Conservation (phyloP, 2,329 filamentous ascomycete genomes). For the Alternaria ventricosa region DNA sequence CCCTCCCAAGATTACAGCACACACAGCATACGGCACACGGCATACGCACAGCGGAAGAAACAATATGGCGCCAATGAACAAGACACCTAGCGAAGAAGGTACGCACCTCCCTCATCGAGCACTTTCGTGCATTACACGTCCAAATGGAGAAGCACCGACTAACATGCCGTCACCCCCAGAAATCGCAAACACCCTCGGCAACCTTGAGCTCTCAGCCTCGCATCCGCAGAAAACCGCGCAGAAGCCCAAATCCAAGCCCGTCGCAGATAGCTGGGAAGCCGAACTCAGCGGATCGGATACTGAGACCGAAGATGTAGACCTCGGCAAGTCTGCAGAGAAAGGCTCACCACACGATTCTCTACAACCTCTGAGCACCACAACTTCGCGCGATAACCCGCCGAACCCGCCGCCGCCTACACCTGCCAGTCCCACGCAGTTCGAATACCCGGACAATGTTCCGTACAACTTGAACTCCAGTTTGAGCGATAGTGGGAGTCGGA, state of each 20-base stretch:
- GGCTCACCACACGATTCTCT: constrained; percentile 16
- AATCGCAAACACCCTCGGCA: constrained; percentile 45
- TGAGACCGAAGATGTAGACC: constrained; percentile 31
- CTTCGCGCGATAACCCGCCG: constrained; percentile 19
- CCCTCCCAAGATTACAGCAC: background rate
- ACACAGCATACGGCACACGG: background rate
- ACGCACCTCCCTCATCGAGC: background rate
- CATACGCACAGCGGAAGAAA: background rate
- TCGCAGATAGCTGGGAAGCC: constrained; percentile 81
- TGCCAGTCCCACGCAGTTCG: constrained; percentile 43
- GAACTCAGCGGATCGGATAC: constrained; percentile 59
- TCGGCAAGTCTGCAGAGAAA: background rate
- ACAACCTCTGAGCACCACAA: constrained; percentile 25
- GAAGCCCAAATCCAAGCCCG: constrained; percentile 47
- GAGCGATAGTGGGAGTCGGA: constrained; percentile 10
- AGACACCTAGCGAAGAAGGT: constrained; percentile 19
- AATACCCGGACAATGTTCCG: constrained; percentile 36
- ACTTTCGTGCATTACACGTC: background rate
- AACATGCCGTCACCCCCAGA: constrained; percentile 28
- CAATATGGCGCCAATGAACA: constrained; percentile 15
- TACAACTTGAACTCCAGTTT: constrained; percentile 13
- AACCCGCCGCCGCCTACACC: constrained; percentile 46
- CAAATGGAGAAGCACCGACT: background rate
- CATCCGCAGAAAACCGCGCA: constrained; percentile 38
- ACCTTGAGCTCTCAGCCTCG: constrained; percentile 46